These are phyloP conservation scores for Tripterygium wilfordii DNA, from an alignment of 177 flowering plant genomes.

Conservation along the genomic window DNA sequence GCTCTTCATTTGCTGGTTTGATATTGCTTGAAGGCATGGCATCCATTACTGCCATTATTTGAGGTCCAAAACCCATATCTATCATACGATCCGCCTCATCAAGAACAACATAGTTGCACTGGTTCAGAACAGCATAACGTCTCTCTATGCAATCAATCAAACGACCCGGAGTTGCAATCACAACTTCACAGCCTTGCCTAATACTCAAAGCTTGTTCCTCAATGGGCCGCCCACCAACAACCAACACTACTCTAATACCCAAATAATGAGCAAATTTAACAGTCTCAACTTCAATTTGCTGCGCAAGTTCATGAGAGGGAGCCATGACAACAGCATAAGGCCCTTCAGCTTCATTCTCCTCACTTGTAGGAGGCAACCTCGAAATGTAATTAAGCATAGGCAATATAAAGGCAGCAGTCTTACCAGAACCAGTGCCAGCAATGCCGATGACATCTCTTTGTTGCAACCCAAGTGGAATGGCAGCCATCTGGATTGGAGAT, in stretches of 20 bases:
- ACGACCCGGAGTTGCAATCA: too few relatives aligned
- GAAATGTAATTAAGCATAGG: constrained; percentile 73
- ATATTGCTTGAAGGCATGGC: constrained; percentile 85
- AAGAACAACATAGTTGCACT: constrained; percentile 76
- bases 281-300: constrained; percentile 79
- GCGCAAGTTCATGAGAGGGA: constrained; percentile 74
- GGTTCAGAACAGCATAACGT: constrained; percentile 65
- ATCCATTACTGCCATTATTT: constrained; percentile 72
- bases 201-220: constrained; percentile 76
- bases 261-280: constrained; percentile 62
- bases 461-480: constrained; percentile 72
- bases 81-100: constrained; percentile 89
- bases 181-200: constrained; percentile 75
- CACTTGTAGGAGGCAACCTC: constrained; percentile 60
- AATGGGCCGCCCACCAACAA: constrained; percentile 81
- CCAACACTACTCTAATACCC: constrained; percentile 70
- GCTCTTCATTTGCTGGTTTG: constrained; percentile 83
- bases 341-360: constrained; percentile 75
- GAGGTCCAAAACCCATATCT: constrained; percentile 78
- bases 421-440: too few relatives aligned
- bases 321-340: constrained; percentile 85
- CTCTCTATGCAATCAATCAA: constrained; percentile 71
- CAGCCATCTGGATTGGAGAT: constrained; percentile 79
- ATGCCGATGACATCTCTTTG: constrained; percentile 80
- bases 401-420: too few relatives aligned